phyloP scores from a whole-genome alignment of 306 rosid genomes.

The Gynostemma pentaphyllum region DNA sequence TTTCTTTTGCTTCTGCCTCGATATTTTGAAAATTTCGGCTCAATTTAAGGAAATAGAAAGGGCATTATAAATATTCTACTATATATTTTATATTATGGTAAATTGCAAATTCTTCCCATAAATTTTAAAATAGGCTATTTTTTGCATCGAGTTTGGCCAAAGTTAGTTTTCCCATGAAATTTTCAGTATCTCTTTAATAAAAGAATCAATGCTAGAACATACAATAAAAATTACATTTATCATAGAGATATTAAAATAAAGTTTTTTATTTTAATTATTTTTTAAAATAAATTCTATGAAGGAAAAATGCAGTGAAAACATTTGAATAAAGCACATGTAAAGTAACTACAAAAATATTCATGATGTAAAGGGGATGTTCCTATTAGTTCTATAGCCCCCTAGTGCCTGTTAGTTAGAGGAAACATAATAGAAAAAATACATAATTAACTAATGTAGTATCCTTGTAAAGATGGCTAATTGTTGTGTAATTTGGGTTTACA shows the following conservation, averaged over 20 bases:
- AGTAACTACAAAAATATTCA: not conserved
- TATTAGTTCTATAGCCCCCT: not conserved
- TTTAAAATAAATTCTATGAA: too few species aligned
- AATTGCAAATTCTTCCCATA: slow-evolving; percentile 1
- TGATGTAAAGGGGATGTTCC: not conserved
- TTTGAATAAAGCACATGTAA: not conserved
- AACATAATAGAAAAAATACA: not conserved
- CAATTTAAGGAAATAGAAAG: not conserved
- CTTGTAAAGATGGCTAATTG: too few species aligned
- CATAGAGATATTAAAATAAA: not conserved
- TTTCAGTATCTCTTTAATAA: not conserved
- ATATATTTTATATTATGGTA: not conserved
- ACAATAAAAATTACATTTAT: not conserved
- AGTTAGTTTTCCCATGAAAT: not conserved
- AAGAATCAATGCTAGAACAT: not conserved
- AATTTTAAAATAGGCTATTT: not conserved
- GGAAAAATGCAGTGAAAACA: too few species aligned
- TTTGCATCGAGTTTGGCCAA: not conserved
- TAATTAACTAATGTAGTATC: too few species aligned
- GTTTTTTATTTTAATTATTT: not conserved
- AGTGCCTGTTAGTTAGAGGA: not conserved
- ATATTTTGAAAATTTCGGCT: not conserved
- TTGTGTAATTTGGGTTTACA: too few species aligned
- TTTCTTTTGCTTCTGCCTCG: not conserved
- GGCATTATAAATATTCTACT: not conserved